Conservation (phyloP, 345 rosid species). For the Hibiscus tridactylites region DNA sequence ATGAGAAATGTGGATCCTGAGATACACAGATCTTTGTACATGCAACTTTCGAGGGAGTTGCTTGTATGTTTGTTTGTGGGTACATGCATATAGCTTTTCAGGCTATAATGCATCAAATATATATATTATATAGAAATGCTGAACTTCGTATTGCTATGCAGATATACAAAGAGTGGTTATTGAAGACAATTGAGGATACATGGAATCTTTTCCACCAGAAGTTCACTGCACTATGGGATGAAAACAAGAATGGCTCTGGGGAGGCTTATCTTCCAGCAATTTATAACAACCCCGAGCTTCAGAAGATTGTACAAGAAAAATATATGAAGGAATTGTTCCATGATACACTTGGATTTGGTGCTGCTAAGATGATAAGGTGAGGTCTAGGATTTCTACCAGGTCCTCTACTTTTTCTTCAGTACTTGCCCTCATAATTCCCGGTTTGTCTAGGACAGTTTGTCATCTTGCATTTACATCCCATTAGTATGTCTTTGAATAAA, state of each 20-base stretch:
- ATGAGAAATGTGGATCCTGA: not conserved
- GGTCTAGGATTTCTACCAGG: not conserved
- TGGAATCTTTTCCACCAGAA: conserved; percentile 66
- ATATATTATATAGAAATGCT: not conserved
- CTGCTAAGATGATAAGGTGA: conserved; percentile 96
- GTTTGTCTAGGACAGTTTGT: not conserved
- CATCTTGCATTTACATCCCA: not conserved
- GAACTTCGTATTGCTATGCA: conserved; percentile 17
- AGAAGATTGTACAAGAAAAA: conserved; percentile 49
- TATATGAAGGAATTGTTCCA: conserved; percentile 66
- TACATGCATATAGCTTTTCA: not conserved
- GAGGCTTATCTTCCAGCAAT: conserved; percentile 84
- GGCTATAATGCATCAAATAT: not conserved
- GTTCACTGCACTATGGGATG: conserved; percentile 62
- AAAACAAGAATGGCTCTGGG: conserved; percentile 70
- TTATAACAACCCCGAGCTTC: conserved; percentile 56
- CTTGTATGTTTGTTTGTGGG: not conserved
- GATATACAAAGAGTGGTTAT: conserved; percentile 73
- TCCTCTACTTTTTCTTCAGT: not conserved
- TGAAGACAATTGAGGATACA: conserved; percentile 60
- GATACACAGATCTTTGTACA: not conserved
- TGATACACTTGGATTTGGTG: conserved; percentile 86
- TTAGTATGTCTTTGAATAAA: not conserved
- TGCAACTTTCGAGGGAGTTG: not conserved
- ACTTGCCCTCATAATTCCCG: not conserved